Conservation (phyloP, 768 basidiomycete genomes). For the Cystoderma amianthinum region DNA sequence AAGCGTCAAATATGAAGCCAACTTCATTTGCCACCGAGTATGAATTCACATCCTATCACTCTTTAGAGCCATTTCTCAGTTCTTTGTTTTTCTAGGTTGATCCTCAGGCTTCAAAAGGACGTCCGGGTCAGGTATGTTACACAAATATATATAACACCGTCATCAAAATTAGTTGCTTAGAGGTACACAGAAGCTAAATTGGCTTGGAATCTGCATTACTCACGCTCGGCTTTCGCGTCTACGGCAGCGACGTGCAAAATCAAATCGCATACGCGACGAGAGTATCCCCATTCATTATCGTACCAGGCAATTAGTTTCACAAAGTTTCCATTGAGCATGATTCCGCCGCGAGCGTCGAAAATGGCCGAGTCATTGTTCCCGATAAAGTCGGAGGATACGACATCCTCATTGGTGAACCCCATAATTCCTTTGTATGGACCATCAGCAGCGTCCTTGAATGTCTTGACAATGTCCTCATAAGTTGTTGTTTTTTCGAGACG, state of each 20-base stretch:
- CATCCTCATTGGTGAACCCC: conserved; percentile 81
- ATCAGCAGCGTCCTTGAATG: conserved; percentile 66
- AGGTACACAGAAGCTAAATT: too few relatives aligned
- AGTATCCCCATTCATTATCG: conserved; percentile 92
- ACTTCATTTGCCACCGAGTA: too few relatives aligned
- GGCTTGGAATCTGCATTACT: neutral
- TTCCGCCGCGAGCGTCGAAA: conserved; percentile 87
- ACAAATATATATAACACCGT: too few relatives aligned
- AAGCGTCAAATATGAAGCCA: too few relatives aligned
- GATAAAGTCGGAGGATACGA: conserved; percentile 87
- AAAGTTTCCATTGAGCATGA: conserved; percentile 79
- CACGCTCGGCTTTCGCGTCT: conserved; percentile 9
- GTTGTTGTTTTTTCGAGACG: conserved; percentile 73
- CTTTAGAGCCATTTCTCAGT: too few relatives aligned
- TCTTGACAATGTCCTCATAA: conserved; percentile 81
- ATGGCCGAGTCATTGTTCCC: conserved; percentile 70
- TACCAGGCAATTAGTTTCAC: conserved; percentile 96
- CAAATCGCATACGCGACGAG: conserved; percentile 81
- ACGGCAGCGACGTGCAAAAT: conserved; percentile 70
- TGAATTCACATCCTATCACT: too few relatives aligned
- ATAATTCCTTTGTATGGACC: conserved; percentile 58
- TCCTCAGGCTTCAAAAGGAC: too few relatives aligned
- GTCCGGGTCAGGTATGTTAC: too few relatives aligned
- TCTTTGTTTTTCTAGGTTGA: too few relatives aligned
- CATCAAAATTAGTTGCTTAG: too few relatives aligned